Conservation (phyloP, 148 eudicot genomes). For the Rhododendron ferrugineum region DNA sequence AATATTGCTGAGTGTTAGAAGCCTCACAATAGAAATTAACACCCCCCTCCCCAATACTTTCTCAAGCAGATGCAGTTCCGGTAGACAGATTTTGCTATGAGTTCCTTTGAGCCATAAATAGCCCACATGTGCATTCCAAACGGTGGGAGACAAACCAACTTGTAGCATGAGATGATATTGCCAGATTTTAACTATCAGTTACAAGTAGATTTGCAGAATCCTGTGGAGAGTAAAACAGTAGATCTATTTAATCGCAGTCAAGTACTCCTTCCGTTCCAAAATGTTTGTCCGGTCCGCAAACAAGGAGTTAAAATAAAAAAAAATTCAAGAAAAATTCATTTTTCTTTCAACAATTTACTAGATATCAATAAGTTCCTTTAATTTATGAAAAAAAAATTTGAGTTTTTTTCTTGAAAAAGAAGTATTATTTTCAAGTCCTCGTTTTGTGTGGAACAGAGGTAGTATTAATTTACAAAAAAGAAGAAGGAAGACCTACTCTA, state of each 20-base stretch:
- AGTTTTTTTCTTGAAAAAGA: background rate
- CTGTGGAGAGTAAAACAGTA: background rate
- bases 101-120: background rate
- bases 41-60: background rate
- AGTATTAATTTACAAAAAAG: background rate
- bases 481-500: background rate
- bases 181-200: background rate
- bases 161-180: background rate
- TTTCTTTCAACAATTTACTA: too few species aligned
- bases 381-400: background rate
- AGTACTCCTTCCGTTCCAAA: background rate
- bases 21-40: background rate
- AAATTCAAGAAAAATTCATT: too few species aligned
- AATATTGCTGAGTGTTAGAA: background rate
- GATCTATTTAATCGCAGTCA: background rate
- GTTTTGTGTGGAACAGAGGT: background rate
- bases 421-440: background rate
- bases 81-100: background rate
- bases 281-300: background rate
- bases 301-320: too few species aligned
- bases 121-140: slow-evolving; percentile 1
- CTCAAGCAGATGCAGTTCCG: background rate
- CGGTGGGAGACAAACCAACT: background rate
- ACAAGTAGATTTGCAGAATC: background rate
- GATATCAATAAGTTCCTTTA: background rate